Percentiles rank a stretch among this genome's conserved stretches.
These are phyloP conservation scores for Verticillium nonalfalfae DNA, from an alignment of 2,329 filamentous ascomycete species.

Conservation along the genomic window DNA sequence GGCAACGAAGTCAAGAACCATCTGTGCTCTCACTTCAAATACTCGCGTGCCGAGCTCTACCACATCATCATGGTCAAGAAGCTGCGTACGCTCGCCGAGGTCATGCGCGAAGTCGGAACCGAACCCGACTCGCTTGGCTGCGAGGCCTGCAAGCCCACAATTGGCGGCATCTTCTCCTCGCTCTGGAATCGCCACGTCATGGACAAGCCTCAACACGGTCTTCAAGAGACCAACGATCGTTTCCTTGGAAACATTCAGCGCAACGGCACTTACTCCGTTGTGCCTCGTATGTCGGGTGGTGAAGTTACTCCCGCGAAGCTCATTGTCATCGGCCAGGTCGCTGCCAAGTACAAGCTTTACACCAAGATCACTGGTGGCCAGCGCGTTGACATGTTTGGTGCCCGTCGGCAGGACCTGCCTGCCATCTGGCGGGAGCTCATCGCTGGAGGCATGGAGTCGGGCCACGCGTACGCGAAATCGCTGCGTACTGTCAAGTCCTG, in stretches of 20 bases:
- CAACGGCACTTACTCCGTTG: conserved; percentile 84
- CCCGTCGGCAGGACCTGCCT: conserved; percentile 77
- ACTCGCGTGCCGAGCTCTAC: conserved; percentile 83
- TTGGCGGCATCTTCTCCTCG: conserved; percentile 74
- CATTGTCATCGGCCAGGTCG: conserved; percentile 76
- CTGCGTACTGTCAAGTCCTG: conserved; percentile 87
- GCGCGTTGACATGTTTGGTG: conserved; percentile 89
- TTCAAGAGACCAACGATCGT: conserved; percentile 87
- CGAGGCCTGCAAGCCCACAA: conserved; percentile 78
- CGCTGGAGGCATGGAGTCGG: conserved; percentile 81
- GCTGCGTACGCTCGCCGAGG: conserved; percentile 62
- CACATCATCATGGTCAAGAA: conserved; percentile 81
- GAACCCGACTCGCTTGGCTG: conserved; percentile 70
- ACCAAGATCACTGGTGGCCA: conserved; percentile 91
- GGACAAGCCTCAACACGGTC: conserved; percentile 60
- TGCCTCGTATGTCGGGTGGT: conserved; percentile 75
- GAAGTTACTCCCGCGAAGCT: conserved; percentile 86
- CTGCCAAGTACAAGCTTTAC: conserved; percentile 78
- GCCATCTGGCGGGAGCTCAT: conserved; percentile 77
- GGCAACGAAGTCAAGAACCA: conserved; percentile 84
- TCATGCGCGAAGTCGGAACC: conserved; percentile 74
- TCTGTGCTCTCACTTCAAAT: conserved; percentile 76
- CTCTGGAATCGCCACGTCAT: conserved; percentile 82
- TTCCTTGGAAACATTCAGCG: conserved; percentile 87
- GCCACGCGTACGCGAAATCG: conserved; percentile 86